A percentile compares a stretch with the other conserved stretches of the same genome.
Evolutionary conservation across 108 stramenopile genomes (phyloP).

Genomic region (Pseudonitzschia delicatissima): DNA sequence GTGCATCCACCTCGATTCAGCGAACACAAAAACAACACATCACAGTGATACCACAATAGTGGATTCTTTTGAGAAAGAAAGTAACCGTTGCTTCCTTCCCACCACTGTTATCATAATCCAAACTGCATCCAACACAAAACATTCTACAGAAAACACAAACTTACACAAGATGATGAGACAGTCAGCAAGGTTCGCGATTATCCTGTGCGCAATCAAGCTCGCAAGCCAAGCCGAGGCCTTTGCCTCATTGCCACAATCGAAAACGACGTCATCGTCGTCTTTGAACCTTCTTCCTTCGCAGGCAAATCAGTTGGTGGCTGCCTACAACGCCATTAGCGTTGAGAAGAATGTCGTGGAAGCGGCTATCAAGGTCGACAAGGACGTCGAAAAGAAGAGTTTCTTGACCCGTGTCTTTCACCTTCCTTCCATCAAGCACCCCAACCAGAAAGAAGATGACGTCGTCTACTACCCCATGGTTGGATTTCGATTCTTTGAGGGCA

Average conservation of each 20-base stretch:
- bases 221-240: neutral
- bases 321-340: constrained; percentile 26
- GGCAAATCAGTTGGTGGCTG: constrained; percentile 32
- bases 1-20: neutral
- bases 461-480: constrained; percentile 34
- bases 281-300: constrained; percentile 22
- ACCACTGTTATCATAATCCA: neutral
- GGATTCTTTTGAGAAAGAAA: no score
- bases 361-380: neutral
- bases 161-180: neutral
- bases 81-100: no score
- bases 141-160: neutral
- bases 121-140: neutral
- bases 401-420: neutral
- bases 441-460: constrained; percentile 15
- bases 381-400: neutral
- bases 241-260: neutral
- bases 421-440: neutral
- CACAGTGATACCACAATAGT: neutral
- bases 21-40: neutral
- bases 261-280: neutral
- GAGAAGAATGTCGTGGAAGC: constrained; percentile 8
- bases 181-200: neutral
- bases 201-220: neutral
- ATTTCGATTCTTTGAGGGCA: constrained; percentile 10